A percentile compares a stretch with the other conserved stretches of the same genome.
Evolutionary conservation across 2,329 filamentous ascomycete species (phyloP).

Genomic region (Trichoderma sp.): DNA sequence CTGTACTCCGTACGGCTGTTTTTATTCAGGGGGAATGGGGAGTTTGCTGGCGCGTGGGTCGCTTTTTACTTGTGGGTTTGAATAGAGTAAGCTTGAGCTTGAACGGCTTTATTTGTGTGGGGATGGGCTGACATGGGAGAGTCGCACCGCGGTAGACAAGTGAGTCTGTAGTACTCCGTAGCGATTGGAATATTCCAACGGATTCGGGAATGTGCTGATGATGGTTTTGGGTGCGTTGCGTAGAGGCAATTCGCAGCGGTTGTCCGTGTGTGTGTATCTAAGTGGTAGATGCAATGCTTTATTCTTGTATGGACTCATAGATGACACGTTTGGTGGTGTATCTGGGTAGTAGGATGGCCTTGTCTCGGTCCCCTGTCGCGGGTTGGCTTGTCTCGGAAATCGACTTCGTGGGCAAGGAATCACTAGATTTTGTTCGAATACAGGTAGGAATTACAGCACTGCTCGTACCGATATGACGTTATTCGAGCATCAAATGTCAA

Average conservation of each 20-base stretch:
- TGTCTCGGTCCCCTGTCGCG: neutral
- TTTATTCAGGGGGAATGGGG: neutral
- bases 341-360: neutral
- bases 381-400: constrained; percentile 2
- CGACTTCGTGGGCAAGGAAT: neutral
- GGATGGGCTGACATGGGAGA: constrained; percentile 4
- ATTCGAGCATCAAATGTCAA: neutral
- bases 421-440: neutral
- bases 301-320: neutral
- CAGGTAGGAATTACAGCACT: neutral
- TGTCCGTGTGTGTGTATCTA: neutral
- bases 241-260: neutral
- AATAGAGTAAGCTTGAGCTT: neutral
- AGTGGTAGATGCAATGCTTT: too few relatives aligned
- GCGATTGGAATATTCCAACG: neutral
- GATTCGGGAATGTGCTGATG: neutral
- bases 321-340: neutral
- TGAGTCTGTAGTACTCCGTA: neutral
- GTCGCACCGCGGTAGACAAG: neutral
- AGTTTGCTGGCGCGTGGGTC: constrained; percentile 1
- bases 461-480: neutral
- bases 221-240: neutral
- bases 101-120: neutral
- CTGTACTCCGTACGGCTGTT: too few relatives aligned
- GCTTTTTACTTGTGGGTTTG: neutral